A percentile compares a stretch with the other conserved stretches of the same genome.
phyloP scores from a whole-genome alignment of 768 basidiomycete species.

The Boletellus emodensis region DNA sequence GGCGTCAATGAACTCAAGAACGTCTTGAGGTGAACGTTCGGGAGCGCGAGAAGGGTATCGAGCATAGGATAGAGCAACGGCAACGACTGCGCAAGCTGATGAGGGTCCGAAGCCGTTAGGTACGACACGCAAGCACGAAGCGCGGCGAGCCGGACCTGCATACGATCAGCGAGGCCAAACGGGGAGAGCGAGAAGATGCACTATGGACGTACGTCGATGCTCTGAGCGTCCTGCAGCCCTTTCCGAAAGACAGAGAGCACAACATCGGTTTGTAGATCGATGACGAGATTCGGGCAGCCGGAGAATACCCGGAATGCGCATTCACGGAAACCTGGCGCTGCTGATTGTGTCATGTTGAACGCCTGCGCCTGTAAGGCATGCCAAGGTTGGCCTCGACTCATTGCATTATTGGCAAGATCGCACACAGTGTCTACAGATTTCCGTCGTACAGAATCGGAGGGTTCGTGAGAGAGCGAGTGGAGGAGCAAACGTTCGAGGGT shows the following conservation, averaged over 20 bases:
- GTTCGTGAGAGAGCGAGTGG: slow-evolving; percentile 63
- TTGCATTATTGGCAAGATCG: slow-evolving; percentile 71
- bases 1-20: slow-evolving; percentile 71
- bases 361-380: slow-evolving; percentile 71
- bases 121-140: slow-evolving; percentile 68
- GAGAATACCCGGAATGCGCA: slow-evolving; percentile 71
- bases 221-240: slow-evolving; percentile 63
- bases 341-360: slow-evolving; percentile 54
- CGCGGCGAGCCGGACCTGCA: slow-evolving; percentile 68
- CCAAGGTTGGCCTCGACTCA: slow-evolving; percentile 76
- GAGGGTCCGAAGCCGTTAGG: slow-evolving; percentile 55
- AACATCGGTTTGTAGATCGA: slow-evolving; percentile 70
- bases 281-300: slow-evolving; percentile 69
- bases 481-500: slow-evolving; percentile 72
- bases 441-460: slow-evolving; percentile 51
- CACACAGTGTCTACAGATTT: slow-evolving; percentile 74
- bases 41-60: slow-evolving; percentile 63
- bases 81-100: slow-evolving; percentile 58
- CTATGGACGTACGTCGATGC: slow-evolving; percentile 50
- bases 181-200: neutral
- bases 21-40: slow-evolving; percentile 50
- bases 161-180: neutral
- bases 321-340: slow-evolving; percentile 42
- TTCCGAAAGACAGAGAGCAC: slow-evolving; percentile 63
- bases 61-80: slow-evolving; percentile 68